Evolutionary conservation across 2,329 filamentous ascomycete genomes (phyloP), one percentile per base, ranked within the genome.

Genomic region (Podosphaera aphanis): DNA sequence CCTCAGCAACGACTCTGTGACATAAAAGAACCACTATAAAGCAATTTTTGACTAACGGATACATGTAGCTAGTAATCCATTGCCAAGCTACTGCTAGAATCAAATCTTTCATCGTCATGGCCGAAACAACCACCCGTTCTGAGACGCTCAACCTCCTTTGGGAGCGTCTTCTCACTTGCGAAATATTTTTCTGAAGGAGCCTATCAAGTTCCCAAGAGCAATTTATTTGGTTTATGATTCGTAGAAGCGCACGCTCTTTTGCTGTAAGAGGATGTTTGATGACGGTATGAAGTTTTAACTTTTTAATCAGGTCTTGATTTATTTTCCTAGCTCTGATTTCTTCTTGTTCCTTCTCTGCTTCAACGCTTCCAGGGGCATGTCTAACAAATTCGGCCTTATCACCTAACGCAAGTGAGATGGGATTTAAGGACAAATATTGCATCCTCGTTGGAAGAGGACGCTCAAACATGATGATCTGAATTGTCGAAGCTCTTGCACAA

Each of bases 401-500:
- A 2, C 73, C 82, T 13, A 98, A 66, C 0, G 85, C 85, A 37
- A 98, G 68, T 0, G 85, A 79, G 44, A 98, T 95, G 0, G 90
- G 88, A 23, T 76, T 73, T 18, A 94, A 67, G 1, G 90, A 98
- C 54, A 95, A 79, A 61, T 95, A 98, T 62, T 98, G 88, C 90
- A 98, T 95, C 46, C 77, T 74, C 27, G 71, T 76, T 0, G 90
- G 88, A 47, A 80, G 73, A 0, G 90, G 90, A 41, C 86, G 71
- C 55, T 93, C 77, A 61, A 92, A 98, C 47, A 92, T 69, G 48
- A 95, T 81, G 39, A 94, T 73, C 59, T 98, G 90, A 40, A 93
- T 74, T 40, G 77, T 83, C 18, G 80, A 68, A 4, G 75, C 74
- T 50, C 73, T 71, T 42, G 77, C 70, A 48, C 82, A 92, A 47